These are phyloP conservation scores for Macrotyloma uniflorum DNA, from an alignment of 306 rosid species.

Conservation along the genomic window DNA sequence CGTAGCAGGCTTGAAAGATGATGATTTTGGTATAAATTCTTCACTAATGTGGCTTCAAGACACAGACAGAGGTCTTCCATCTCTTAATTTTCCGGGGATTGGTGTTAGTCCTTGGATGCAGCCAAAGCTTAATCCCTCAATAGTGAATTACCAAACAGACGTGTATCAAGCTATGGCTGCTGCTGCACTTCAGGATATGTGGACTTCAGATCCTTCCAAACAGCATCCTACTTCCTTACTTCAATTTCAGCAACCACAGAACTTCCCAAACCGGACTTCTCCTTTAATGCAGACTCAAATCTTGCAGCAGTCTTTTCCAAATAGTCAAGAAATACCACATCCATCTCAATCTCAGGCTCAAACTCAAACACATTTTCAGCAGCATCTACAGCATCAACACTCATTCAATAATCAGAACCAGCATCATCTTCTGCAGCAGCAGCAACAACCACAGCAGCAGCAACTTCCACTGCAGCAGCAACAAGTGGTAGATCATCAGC, in stretches of 20 bases:
- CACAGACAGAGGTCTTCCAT: constrained; percentile 75
- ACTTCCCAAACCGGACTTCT: constrained; percentile 61
- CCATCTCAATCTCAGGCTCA: constrained; percentile 53
- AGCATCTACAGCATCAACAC: constrained; percentile 66
- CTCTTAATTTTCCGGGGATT: constrained; percentile 74
- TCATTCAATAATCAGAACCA: constrained; percentile 52
- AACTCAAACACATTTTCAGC: constrained; percentile 63
- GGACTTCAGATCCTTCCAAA: constrained; percentile 76
- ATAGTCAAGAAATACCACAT: constrained; percentile 60
- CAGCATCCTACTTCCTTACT: constrained; percentile 59
- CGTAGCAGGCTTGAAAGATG: constrained; percentile 79
- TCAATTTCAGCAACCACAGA: constrained; percentile 89
- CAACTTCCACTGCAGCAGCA: constrained; percentile 57
- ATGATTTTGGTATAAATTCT: constrained; percentile 80
- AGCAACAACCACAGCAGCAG: constrained; percentile 41
- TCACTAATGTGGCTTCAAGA: constrained; percentile 84
- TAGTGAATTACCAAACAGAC: constrained; percentile 82
- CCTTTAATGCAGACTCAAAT: constrained; percentile 73
- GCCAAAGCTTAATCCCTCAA: constrained; percentile 77
- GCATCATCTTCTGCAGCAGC: constrained; percentile 44
- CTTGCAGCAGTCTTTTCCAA: constrained; percentile 71
- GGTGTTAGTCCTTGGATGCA: constrained; percentile 95
- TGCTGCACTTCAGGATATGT: constrained; percentile 92
- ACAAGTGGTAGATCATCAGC: constrained; percentile 69
- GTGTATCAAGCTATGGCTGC: constrained; percentile 94